Base-by-base conservation (phyloP, 768 basidiomycete species). In the Coprinopsis marcescibilis region DNA sequence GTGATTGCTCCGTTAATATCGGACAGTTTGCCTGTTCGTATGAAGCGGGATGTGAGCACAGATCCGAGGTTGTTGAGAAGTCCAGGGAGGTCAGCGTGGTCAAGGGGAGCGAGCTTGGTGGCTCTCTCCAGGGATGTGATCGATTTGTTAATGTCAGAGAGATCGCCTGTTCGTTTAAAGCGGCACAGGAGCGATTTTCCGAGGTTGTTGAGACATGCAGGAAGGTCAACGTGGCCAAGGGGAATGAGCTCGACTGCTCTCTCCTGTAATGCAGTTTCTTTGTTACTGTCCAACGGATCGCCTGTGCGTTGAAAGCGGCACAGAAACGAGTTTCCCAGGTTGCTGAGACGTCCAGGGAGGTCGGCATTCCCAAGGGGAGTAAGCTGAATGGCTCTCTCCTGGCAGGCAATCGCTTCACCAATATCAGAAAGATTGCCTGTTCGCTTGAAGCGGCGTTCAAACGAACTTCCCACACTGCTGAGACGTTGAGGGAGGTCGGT, bases 1-100 rank as follows among this genome's bases (percentile, higher is more conserved):
- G 15, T 23, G n/a, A 33, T 23, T 8, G 48, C 46, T 29, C 49
- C 50, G 14, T 45, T 45, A 5, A 49, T 27, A 39, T 58, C 58
- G 17, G 25, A 23, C 2, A 15, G 12, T 4, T 37, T 25, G 29
- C 45, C 47, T 13, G 15, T 29, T 29, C 50, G 45, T 41, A 26
- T 46, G 55, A 46, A 65, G 6, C 51, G 10, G 39, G 39, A 5
- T 8, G 13, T 15, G n/a, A 45, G 43, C 6, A 23, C 30, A n/a
- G 20, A 4, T n/a, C 30, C 27, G 2, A 45, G 30, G n/a, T 35
- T 20, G 20, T 15, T 45, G 15, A 45, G 24, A 2, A 10, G 11
- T n/a, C 11, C 3, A 4, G 27, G 29, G 5, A 19, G 29, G 14
- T 2, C 3, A 14, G 26, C 17, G 23, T 45, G 29, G 7, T 17